Evolutionary conservation across 169 alveolate species (phyloP).

Genomic region (Babesia gibsoni): DNA sequence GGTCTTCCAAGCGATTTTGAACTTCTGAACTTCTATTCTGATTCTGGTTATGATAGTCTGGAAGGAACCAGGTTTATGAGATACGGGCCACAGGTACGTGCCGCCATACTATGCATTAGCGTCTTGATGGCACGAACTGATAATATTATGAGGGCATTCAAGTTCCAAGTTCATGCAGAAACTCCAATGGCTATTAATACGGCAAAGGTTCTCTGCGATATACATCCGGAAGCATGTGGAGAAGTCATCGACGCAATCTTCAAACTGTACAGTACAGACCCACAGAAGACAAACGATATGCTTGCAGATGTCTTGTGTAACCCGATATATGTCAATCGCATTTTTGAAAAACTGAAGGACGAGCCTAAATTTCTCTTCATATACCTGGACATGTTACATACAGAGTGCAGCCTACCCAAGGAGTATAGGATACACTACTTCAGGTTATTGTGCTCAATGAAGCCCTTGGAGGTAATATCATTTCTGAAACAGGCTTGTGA

Average conservation of each 20-base stretch:
- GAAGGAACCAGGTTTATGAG: neutral
- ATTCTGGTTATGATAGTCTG: neutral
- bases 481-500: neutral
- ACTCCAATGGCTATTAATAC: neutral
- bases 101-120: neutral
- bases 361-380: neutral
- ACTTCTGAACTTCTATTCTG: neutral
- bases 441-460: neutral
- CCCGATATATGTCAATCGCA: neutral
- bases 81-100: conserved; percentile 10
- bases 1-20: neutral
- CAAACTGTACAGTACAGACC: conserved; percentile 8
- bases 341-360: neutral
- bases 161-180: neutral
- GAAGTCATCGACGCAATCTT: conserved; percentile 12
- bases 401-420: conserved; percentile 2
- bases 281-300: neutral
- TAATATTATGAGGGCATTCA: neutral
- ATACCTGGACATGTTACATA: neutral
- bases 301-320: neutral
- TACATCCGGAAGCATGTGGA: neutral
- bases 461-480: neutral
- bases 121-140: neutral
- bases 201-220: neutral
- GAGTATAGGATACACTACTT: neutral